Percentiles rank a stretch among this genome's conserved stretches.
phyloP scores from a whole-genome alignment of 2,329 filamentous ascomycete genomes.

The Paecilomyces niveus region DNA sequence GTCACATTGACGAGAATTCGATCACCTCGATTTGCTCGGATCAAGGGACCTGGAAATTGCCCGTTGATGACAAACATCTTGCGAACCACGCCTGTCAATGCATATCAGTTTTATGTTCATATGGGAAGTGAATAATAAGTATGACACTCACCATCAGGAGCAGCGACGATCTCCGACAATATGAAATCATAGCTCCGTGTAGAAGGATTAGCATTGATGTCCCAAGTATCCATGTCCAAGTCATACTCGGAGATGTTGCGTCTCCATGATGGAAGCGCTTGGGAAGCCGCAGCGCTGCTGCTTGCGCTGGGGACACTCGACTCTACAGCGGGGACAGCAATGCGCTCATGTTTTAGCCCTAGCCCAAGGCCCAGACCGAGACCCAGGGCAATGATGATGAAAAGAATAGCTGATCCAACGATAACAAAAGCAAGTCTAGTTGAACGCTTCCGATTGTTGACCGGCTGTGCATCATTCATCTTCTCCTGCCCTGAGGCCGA shows the following conservation, averaged over 20 bases:
- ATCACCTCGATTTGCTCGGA: conserved; percentile 20
- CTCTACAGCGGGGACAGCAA: not conserved
- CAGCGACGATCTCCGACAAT: conserved; percentile 10
- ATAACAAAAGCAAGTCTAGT: not conserved
- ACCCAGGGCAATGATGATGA: conserved; percentile 7
- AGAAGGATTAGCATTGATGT: conserved; percentile 12
- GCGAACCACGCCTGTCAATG: conserved; percentile 7
- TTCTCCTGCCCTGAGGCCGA: not conserved
- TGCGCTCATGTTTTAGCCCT: conserved; percentile 10
- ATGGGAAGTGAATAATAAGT: not conserved
- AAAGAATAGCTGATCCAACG: not conserved
- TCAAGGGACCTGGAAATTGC: conserved; percentile 15
- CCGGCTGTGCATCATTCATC: not conserved
- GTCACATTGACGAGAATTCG: conserved; percentile 9
- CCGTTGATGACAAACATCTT: conserved; percentile 16
- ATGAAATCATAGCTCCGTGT: conserved; percentile 13
- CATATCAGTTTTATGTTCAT: not conserved
- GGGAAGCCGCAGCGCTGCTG: not conserved
- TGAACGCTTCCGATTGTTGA: not conserved
- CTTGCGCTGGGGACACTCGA: not conserved
- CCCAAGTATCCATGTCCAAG: conserved; percentile 11
- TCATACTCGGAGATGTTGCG: conserved; percentile 8
- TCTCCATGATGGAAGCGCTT: conserved; percentile 7
- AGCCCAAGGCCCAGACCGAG: conserved; percentile 12
- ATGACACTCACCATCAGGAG: conserved; percentile 11